phyloP scores from a whole-genome alignment of 2,329 filamentous ascomycete species.

The Grosmannia clavigera region DNA sequence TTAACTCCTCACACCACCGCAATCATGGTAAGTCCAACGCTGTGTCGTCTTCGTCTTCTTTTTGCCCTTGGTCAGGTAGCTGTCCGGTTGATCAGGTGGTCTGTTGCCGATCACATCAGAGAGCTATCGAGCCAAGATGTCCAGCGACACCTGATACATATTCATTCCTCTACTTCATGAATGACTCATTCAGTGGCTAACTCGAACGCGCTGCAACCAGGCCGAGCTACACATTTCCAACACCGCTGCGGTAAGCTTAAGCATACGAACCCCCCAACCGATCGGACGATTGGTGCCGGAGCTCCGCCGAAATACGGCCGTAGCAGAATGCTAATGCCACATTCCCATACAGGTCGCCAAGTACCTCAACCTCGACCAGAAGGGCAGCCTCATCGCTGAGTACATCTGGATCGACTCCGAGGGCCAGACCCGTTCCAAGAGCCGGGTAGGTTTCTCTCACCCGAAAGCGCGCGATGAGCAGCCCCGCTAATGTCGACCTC shows the following conservation, averaged over 20 bases:
- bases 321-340: constrained; percentile 3
- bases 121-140: not conserved
- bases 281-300: not conserved
- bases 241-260: constrained; percentile 7
- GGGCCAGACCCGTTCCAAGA: constrained; percentile 85
- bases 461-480: not conserved
- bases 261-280: not conserved
- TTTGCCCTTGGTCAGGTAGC: too few relatives aligned
- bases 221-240: constrained; percentile 4
- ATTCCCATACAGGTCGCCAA: constrained; percentile 61
- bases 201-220: not conserved
- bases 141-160: not conserved
- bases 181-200: not conserved
- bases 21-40: constrained; percentile 10
- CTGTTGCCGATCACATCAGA: not conserved
- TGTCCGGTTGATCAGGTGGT: not conserved
- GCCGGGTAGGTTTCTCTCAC: constrained; percentile 59
- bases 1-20: constrained; percentile 2
- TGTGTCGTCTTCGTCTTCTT: not conserved
- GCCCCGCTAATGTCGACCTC: not conserved
- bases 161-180: not conserved
- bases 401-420: constrained; percentile 66
- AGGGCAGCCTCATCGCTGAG: constrained; percentile 67
- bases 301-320: not conserved
- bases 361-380: constrained; percentile 84